Evolutionary conservation across 768 basidiomycete genomes (phyloP), one percentile per base, ranked within the genome.

Genomic region (Lactarius hengduanensis): DNA sequence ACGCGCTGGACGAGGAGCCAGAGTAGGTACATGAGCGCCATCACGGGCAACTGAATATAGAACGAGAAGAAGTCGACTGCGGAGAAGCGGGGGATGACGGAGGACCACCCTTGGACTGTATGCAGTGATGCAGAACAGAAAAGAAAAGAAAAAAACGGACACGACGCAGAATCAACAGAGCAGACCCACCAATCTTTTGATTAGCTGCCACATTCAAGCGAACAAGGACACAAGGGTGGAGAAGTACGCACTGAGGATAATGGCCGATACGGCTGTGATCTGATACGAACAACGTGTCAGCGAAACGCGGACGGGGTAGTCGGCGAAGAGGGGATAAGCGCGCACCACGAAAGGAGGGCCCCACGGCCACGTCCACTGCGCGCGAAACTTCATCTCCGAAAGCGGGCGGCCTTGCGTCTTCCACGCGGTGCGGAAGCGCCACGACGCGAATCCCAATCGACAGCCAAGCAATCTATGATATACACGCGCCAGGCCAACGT

Each of bases 371-470:
- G 90, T 91, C 89, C 92, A 93, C 18, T 76, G 71, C 2, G 86
- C 86, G 53, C 84, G 81, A 74, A 89, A 94, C 75, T 92, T 92
- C 62, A 94, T 78, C 65, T 93, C 90, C 38, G 82, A 78, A 38
- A 87, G 71, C 4, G 87, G 77, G 15, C 89, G 81, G 28, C 89
- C 88, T 77, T 94, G 92, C 34, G 74, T 77, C 3, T 87, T 72
- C 92, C 92, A 94, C 7, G 92, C 92, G 55, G 81, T 82, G 34
- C 92, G 80, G 75, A 94, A 94, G 47, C 89, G 81, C 88, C 83
- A 90, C 70, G 91, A 93, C 9, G 92, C 86, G 43, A 94, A 94
- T 77, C 1, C 92, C 92, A 60, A 94, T 94, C 3, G 91, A 92
- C 2, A 93, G 68, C 92, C 92, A 94, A 1, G 92, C 92, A 71